Evolutionary conservation across 495 filamentous ascomycete species (phyloP).

Genomic region (Penicillium egyptiacum): DNA sequence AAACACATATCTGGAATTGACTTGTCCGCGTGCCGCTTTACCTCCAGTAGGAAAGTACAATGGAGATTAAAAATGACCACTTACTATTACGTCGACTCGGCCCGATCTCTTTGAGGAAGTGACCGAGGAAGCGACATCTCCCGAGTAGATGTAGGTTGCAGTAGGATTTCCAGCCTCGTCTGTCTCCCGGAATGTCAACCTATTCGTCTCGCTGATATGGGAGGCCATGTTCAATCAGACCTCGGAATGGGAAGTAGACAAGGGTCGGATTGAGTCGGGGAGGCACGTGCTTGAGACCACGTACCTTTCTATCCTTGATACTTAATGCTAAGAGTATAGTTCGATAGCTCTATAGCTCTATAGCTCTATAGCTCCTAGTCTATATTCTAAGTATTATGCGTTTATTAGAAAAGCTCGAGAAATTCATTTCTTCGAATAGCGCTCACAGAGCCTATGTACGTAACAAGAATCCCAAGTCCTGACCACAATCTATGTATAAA

Average conservation of each 20-base stretch:
- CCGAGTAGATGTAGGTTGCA: slow-evolving; percentile 42
- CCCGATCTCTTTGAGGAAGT: slow-evolving; percentile 10
- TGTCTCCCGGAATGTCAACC: slow-evolving; percentile 38
- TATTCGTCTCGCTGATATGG: not conserved
- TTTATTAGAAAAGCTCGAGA: not conserved
- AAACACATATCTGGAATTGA: not conserved
- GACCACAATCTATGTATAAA: slow-evolving; percentile 30
- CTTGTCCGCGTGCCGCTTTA: not conserved
- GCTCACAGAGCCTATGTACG: slow-evolving; percentile 31
- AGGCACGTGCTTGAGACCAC: slow-evolving; percentile 6
- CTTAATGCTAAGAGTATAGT: not conserved
- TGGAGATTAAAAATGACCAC: slow-evolving; percentile 10
- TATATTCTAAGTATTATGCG: not conserved
- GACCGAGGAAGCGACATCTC: slow-evolving; percentile 1
- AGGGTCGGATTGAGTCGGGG: not conserved
- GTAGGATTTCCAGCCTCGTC: slow-evolving; percentile 39
- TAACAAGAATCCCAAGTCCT: slow-evolving; percentile 18
- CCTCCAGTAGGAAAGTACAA: not conserved
- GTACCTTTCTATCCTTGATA: not conserved
- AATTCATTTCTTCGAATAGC: slow-evolving; percentile 13
- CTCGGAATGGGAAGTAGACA: slow-evolving; percentile 1
- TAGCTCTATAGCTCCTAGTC: not conserved
- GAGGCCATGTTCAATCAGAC: slow-evolving; percentile 25
- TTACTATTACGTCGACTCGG: slow-evolving; percentile 41
- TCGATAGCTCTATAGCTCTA: not conserved